phyloP scores from a whole-genome alignment of 2,329 filamentous ascomycete genomes.

The Aureobasidium vineae region DNA sequence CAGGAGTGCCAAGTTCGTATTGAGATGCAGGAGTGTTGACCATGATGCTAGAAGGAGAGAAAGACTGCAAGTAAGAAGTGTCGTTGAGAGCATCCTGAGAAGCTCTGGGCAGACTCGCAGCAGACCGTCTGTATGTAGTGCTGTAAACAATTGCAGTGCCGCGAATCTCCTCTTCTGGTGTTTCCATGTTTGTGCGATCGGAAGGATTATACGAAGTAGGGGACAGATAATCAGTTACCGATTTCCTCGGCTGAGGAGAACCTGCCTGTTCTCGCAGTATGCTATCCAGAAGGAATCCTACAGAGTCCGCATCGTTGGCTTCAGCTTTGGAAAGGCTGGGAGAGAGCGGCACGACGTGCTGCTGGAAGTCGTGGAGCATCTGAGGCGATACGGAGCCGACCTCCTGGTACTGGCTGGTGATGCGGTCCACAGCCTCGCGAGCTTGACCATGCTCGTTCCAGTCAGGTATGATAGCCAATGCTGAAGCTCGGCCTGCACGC shows the following conservation, averaged over 20 bases:
- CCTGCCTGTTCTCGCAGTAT: conserved; percentile 29
- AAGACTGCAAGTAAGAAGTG: conserved; percentile 4
- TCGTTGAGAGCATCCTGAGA: conserved; percentile 19
- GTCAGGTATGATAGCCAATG: conserved; percentile 9
- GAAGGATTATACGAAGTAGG: conserved; percentile 14
- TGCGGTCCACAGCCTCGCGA: conserved; percentile 19
- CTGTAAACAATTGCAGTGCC: conserved; percentile 24
- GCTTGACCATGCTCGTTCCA: conserved; percentile 23
- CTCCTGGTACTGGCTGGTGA: conserved; percentile 36
- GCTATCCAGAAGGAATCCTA: conserved; percentile 39
- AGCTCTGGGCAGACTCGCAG: conserved; percentile 17
- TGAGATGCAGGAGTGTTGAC: conserved; percentile 25
- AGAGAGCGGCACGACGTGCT: conserved; percentile 37
- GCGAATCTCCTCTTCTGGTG: conserved; percentile 14
- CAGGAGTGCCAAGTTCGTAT: conserved; percentile 1
- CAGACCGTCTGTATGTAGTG: conserved; percentile 20
- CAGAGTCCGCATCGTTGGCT: conserved; percentile 39
- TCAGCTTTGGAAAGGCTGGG: conserved; percentile 32
- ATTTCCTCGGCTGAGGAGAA: background rate
- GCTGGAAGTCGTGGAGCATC: conserved; percentile 37
- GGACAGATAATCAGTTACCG: background rate
- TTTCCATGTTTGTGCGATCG: conserved; percentile 17
- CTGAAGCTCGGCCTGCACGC: conserved; percentile 14
- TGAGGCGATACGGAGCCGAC: conserved; percentile 37
- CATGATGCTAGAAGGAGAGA: conserved; percentile 24